Percentiles rank a stretch among this genome's conserved stretches.
These are phyloP conservation scores for Asterophora parasitica DNA, from an alignment of 768 basidiomycete genomes.

Conservation along the genomic window DNA sequence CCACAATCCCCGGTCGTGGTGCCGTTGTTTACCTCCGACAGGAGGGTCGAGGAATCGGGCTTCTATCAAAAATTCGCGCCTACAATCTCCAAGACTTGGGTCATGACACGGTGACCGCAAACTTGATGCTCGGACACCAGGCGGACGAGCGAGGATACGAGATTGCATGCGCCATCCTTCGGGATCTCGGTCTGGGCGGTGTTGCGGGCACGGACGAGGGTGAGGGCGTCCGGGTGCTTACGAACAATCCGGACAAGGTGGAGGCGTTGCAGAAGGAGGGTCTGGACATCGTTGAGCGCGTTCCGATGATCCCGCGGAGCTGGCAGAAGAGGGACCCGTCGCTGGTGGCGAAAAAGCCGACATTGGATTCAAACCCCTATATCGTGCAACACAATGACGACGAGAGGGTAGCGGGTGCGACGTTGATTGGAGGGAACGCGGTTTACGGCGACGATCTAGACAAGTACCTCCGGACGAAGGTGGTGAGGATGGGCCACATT, in stretches of 20 bases:
- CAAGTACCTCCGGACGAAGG: constrained; percentile 92
- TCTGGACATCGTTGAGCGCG: constrained; percentile 73
- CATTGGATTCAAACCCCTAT: constrained; percentile 13
- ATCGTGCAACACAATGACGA: constrained; percentile 23
- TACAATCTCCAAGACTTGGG: constrained; percentile 98
- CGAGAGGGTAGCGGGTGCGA: constrained; percentile 55
- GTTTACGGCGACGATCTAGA: constrained; percentile 85
- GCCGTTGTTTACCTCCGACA: constrained; percentile 94
- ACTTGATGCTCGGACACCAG: constrained; percentile 88
- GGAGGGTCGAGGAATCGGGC: constrained; percentile 95
- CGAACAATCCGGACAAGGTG: constrained; percentile 98
- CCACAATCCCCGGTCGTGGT: constrained; percentile 74
- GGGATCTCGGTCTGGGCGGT: constrained; percentile 74
- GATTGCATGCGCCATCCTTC: constrained; percentile 84
- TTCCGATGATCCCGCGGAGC: constrained; percentile 90
- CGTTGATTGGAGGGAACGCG: constrained; percentile 74
- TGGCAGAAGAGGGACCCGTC: constrained; percentile 56
- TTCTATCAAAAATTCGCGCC: constrained; percentile 92
- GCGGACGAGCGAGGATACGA: constrained; percentile 95
- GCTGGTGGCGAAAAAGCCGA: constrained; percentile 21
- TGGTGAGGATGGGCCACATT: constrained; percentile 97
- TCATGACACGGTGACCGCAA: constrained; percentile 98
- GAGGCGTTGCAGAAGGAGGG: constrained; percentile 82
- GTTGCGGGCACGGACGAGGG: constrained; percentile 27
- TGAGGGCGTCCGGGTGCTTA: constrained; percentile 72